Base-by-base conservation (phyloP, 1,284 basidiomycete species). In the Phenoliferia sp. region DNA sequence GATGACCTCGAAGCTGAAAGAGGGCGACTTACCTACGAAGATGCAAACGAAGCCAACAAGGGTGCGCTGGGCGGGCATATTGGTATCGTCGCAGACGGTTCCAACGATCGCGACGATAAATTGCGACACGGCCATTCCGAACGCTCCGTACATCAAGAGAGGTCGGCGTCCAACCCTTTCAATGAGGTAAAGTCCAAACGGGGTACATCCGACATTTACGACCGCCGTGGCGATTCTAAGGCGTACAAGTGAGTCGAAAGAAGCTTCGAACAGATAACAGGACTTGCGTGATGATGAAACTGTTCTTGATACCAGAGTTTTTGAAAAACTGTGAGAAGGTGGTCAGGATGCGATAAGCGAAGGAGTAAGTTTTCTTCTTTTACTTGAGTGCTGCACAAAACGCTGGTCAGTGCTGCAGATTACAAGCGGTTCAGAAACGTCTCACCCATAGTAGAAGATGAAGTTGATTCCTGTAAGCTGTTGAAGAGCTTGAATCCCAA, bases 401-500 rank as follows among this genome's bases (percentile, higher is more conserved):
- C n/a, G n/a, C n/a, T n/a, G n/a, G n/a, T n/a, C n/a, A n/a, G n/a
- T n/a, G n/a, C n/a, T n/a, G n/a, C n/a, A n/a, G n/a, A n/a, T n/a
- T n/a, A n/a, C n/a, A n/a, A n/a, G n/a, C n/a, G n/a, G n/a, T n/a
- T n/a, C n/a, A 66, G 39, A 44, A 44, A 44, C 12, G 39, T 44
- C 39, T 44, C 39, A 44, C 39, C n/a, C n/a, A n/a, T n/a, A n/a
- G n/a, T n/a, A n/a, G 61, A 65, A 65, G 60, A 63, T 64, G 50
- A 70, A 91, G 84, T 92, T 92, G 84, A 90, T 84, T 73, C 78
- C 75, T 5, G 89, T 90, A 77, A 90, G 85, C 80, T 93, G 90
- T 80, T 91, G 90, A 12, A 72, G 50, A 29, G 74, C 77, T 66
- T 79, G 79, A 58, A 79, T 68, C 31, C 73, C 71, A 61, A 76